Conservation (phyloP, 2,329 filamentous ascomycete genomes). For the Ploettnerulaceae sp. region DNA sequence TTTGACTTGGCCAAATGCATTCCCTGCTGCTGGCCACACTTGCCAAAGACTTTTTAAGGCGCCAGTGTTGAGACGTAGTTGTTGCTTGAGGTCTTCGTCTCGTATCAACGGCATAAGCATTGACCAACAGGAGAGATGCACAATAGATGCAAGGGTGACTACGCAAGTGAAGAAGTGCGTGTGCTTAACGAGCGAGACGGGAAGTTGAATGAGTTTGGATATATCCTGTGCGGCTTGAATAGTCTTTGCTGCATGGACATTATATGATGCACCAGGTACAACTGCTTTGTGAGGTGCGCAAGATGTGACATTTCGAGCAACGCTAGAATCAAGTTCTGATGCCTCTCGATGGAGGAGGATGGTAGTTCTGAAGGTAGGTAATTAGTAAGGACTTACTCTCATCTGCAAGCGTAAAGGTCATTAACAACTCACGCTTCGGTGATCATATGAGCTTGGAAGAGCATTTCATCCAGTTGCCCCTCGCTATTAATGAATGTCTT, state of each 20-base stretch:
- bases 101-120: constrained; percentile 36
- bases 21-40: constrained; percentile 37
- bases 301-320: constrained; percentile 53
- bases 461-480: constrained; percentile 77
- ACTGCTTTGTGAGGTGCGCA: constrained; percentile 52
- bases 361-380: constrained; percentile 43
- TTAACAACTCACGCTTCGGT: constrained; percentile 40
- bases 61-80: constrained; percentile 65
- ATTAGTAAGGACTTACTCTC: background rate
- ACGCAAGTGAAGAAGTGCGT: constrained; percentile 82
- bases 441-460: constrained; percentile 89
- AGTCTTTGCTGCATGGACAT: constrained; percentile 69
- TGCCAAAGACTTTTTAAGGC: constrained; percentile 30
- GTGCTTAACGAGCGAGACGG: constrained; percentile 66
- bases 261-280: constrained; percentile 24
- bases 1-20: constrained; percentile 72
- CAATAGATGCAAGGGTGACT: constrained; percentile 71
- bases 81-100: constrained; percentile 65
- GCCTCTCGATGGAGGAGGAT: constrained; percentile 77
- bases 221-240: constrained; percentile 75
- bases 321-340: constrained; percentile 65
- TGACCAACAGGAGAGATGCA: constrained; percentile 76
- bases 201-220: constrained; percentile 68
- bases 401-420: background rate
- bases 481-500: constrained; percentile 62